These are phyloP conservation scores for Colletotrichum filicis DNA, from an alignment of 2,329 filamentous ascomycete species.

Conservation along the genomic window DNA sequence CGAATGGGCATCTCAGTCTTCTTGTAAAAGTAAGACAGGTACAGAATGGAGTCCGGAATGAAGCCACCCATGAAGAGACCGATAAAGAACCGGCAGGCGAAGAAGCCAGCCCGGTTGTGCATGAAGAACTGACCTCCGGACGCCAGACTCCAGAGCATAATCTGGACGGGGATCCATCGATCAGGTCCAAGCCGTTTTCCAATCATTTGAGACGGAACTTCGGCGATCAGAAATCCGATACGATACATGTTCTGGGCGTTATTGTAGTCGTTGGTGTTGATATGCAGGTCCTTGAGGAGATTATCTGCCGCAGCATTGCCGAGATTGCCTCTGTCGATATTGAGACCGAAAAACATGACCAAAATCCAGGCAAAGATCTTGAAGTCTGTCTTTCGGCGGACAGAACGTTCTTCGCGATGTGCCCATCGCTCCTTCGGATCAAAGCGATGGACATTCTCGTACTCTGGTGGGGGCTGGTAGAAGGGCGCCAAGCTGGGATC, in stretches of 20 bases:
- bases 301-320: constrained; percentile 48
- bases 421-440: background rate
- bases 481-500: background rate
- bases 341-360: constrained; percentile 49
- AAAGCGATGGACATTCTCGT: background rate
- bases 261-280: constrained; percentile 56
- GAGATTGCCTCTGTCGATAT: constrained; percentile 50
- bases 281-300: constrained; percentile 43
- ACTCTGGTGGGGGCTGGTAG: background rate
- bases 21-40: constrained; percentile 76
- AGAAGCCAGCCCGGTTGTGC: constrained; percentile 43
- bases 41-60: constrained; percentile 47
- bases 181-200: constrained; percentile 61
- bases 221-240: constrained; percentile 60
- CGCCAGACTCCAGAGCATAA: constrained; percentile 47
- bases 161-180: constrained; percentile 61
- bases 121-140: constrained; percentile 47
- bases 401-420: background rate
- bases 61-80: constrained; percentile 55
- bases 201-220: constrained; percentile 64
- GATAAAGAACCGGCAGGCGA: constrained; percentile 47
- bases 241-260: constrained; percentile 62
- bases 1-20: constrained; percentile 72
- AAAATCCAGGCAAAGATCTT: constrained; percentile 45
- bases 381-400: constrained; percentile 41